phyloP scores from a whole-genome alignment of 2,329 filamentous ascomycete species.

The Tolypocladium cylindrosporum region DNA sequence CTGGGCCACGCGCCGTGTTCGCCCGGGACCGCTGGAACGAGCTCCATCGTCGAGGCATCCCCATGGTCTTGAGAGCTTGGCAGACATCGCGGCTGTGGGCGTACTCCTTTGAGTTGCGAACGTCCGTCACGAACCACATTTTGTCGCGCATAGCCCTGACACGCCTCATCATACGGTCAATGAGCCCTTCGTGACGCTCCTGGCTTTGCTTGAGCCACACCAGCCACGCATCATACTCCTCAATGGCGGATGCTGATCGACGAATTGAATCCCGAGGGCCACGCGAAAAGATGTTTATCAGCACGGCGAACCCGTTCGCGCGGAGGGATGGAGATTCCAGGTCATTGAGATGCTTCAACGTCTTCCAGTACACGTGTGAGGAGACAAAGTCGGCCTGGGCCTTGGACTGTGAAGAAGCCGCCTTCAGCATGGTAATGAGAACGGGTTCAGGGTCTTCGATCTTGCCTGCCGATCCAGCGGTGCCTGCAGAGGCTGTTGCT shows the following conservation, averaged over 20 bases:
- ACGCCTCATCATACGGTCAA: constrained; percentile 65
- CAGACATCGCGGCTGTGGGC: constrained; percentile 81
- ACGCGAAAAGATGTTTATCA: constrained; percentile 64
- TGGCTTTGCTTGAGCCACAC: constrained; percentile 77
- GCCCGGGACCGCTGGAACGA: constrained; percentile 40
- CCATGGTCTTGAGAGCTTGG: constrained; percentile 85
- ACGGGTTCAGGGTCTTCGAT: constrained; percentile 38
- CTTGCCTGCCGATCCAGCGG: constrained; percentile 9
- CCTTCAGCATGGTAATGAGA: constrained; percentile 63
- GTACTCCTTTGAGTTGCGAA: constrained; percentile 80
- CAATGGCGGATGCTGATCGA: constrained; percentile 60
- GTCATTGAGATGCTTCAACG: constrained; percentile 61
- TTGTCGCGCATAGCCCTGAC: constrained; percentile 77
- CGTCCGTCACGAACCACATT: constrained; percentile 97
- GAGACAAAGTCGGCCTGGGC: constrained; percentile 74
- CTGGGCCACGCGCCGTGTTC: constrained; percentile 35
- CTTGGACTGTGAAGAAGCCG: constrained; percentile 66
- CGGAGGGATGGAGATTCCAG: constrained; percentile 51
- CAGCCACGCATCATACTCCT: constrained; percentile 73
- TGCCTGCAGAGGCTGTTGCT: constrained; percentile 2
- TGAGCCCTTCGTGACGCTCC: constrained; percentile 63
- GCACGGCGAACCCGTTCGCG: constrained; percentile 58
- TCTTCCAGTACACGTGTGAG: constrained; percentile 78
- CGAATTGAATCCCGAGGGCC: constrained; percentile 61
- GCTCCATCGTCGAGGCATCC: constrained; percentile 47